phyloP scores from a whole-genome alignment of 768 basidiomycete genomes.

The Tylopilus rubrobrunneus region DNA sequence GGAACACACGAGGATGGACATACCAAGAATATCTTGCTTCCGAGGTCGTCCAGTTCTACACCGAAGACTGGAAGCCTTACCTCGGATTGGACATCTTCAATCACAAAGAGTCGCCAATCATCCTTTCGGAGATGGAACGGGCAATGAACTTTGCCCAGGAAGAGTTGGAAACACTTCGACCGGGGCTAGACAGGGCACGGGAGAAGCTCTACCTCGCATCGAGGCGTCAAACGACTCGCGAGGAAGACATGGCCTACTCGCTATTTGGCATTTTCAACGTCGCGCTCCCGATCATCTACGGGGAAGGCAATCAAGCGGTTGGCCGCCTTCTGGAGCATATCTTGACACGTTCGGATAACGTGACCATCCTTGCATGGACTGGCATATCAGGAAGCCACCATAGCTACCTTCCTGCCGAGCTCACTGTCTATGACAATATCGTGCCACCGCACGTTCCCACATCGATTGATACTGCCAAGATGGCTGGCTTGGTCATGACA shows the following conservation, averaged over 20 bases:
- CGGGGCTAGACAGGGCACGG: neutral
- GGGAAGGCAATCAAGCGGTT: slow-evolving; percentile 2
- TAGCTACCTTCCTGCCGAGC: neutral
- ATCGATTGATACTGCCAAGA: no score
- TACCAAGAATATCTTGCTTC: slow-evolving; percentile 9
- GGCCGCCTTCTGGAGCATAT: neutral
- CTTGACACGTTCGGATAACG: neutral
- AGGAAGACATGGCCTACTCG: slow-evolving; percentile 16
- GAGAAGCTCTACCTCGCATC: slow-evolving; percentile 14
- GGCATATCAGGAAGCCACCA: neutral
- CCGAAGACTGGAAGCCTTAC: slow-evolving; percentile 10
- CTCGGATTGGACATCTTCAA: neutral
- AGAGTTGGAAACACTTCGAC: neutral
- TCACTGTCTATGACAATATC: neutral
- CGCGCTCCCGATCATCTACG: slow-evolving; percentile 9
- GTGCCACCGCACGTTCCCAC: neutral
- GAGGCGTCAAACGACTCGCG: slow-evolving; percentile 3
- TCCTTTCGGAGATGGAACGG: slow-evolving; percentile 1
- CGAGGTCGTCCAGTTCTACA: slow-evolving; percentile 6
- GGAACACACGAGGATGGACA: slow-evolving; percentile 15
- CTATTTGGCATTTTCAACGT: slow-evolving; percentile 14
- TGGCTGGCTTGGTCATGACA: no score
- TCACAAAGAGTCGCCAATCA: slow-evolving; percentile 3
- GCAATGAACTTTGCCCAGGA: neutral
- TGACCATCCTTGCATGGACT: neutral